Conservation (phyloP, 2,329 filamentous ascomycete genomes). For the Pseudogymnoascus verrucosus region DNA sequence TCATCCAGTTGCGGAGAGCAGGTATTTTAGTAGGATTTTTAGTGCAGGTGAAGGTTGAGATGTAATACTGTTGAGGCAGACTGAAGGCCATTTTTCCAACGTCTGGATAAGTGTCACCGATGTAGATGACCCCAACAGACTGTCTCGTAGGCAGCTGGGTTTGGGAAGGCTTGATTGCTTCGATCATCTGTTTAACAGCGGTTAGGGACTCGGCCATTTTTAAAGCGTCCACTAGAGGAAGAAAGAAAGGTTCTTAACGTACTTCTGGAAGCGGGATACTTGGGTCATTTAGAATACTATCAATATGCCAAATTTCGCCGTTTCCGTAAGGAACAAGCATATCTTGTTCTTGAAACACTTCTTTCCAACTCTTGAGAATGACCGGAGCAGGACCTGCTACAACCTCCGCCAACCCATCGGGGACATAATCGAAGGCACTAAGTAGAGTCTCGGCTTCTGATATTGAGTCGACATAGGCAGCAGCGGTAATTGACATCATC, state of each 20-base stretch:
- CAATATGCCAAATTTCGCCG: constrained; percentile 14
- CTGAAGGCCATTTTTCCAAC: constrained; percentile 13
- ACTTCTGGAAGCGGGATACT: neutral
- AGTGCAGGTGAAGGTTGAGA: constrained; percentile 15
- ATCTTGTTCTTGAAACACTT: constrained; percentile 11
- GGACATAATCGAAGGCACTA: constrained; percentile 10
- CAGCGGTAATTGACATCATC: neutral
- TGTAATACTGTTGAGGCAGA: constrained; percentile 18
- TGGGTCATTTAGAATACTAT: constrained; percentile 15
- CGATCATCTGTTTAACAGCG: neutral
- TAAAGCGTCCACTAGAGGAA: no score
- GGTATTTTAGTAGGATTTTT: constrained; percentile 9
- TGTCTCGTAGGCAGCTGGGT: neutral
- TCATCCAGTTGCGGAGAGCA: no score
- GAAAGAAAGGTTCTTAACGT: no score
- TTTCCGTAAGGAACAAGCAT: constrained; percentile 7
- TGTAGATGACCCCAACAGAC: constrained; percentile 11
- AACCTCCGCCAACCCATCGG: neutral
- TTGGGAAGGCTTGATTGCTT: neutral
- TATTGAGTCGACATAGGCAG: constrained; percentile 10
- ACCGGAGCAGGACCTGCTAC: neutral
- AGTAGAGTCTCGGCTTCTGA: constrained; percentile 9
- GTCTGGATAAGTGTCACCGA: constrained; percentile 14
- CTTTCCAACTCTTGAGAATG: constrained; percentile 6
- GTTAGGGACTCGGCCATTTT: no score